Evolutionary conservation across 768 basidiomycete genomes (phyloP), one percentile per base, ranked within the genome.

Genomic region (Boletus rufocinnamomeus): DNA sequence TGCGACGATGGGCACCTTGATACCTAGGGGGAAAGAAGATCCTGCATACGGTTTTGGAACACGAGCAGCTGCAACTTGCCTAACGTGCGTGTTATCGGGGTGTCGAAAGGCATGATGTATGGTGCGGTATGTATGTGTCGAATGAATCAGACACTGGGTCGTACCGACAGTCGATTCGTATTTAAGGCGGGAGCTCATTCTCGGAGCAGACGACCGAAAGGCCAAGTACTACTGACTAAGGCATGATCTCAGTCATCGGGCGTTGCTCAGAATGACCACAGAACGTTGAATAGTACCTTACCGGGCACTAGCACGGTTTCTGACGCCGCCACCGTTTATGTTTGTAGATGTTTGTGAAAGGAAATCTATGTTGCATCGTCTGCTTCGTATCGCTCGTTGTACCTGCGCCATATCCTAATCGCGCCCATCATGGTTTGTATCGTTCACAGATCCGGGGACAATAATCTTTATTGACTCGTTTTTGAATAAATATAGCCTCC

Each of bases 401-500:
- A 43, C 50, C 51, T 38, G 52, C 21, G 35, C 56, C 64, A 65
- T 57, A 69, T 65, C 56, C 32, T 56, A 65, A 73, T 73, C 73
- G 80, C 74, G 76, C 72, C 77, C 81, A 81, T 71, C 81, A 87
- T 88, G 85, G 86, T 86, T 54, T 67, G 73, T 70, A 59, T 63
- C 54, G 50, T 43, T 41, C 56, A 35, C 50, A 62, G 62, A 71
- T 67, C 56, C 27, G 10, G 2, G 3, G 11, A 2, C n/a, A 41
- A n/a, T 9, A 6, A 8, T 9, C 14, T 52, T 60, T 28, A 50
- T 41, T 65, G 58, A 74, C 51, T 1, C 34, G 1, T 50, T 2
- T 56, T 14, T 40, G 57, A 32, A 46, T 25, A 5, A 27, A 41
- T 41, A n/a, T 70, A 93, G 92, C 89, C 91, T 80, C 92, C 94